A percentile compares a stretch with the other conserved stretches of the same genome.
Evolutionary conservation across 2,329 filamentous ascomycete species (phyloP).

Genomic region (Stemphylium vesicarium): DNA sequence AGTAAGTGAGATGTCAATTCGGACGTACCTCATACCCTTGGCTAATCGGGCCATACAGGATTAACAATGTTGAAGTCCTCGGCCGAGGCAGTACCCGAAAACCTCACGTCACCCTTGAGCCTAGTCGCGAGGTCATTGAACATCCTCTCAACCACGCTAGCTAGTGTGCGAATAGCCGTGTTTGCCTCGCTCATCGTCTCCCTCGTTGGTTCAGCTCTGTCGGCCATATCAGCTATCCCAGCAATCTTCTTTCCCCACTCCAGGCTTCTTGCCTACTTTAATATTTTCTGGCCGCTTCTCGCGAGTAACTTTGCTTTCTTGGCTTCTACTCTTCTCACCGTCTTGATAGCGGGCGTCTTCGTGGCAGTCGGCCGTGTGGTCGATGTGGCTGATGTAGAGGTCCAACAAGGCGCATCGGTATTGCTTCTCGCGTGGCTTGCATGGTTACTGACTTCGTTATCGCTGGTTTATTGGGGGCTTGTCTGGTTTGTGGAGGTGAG

Average conservation of each 20-base stretch:
- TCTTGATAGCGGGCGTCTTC: slow-evolving; percentile 12
- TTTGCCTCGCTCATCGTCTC: slow-evolving; percentile 28
- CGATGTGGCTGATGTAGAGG: slow-evolving; percentile 11
- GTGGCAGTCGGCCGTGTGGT: slow-evolving; percentile 12
- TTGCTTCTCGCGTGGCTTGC: slow-evolving; percentile 31
- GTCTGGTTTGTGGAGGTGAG: slow-evolving; percentile 40
- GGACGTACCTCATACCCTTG: not conserved
- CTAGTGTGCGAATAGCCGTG: slow-evolving; percentile 14
- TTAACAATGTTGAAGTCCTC: not conserved
- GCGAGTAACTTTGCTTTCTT: slow-evolving; percentile 16
- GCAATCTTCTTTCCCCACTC: slow-evolving; percentile 31
- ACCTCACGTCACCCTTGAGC: not conserved
- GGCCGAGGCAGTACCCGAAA: not conserved
- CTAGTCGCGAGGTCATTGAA: not conserved
- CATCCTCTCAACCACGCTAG: not conserved
- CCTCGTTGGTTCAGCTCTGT: slow-evolving; percentile 18
- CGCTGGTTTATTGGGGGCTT: slow-evolving; percentile 25
- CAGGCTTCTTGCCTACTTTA: slow-evolving; percentile 28
- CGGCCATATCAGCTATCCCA: slow-evolving; percentile 17
- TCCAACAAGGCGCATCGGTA: slow-evolving; percentile 14
- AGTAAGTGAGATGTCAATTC: not conserved
- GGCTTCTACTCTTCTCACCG: slow-evolving; percentile 22
- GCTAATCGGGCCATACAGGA: not conserved
- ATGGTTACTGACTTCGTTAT: slow-evolving; percentile 15
- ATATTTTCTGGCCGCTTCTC: slow-evolving; percentile 20